These are phyloP conservation scores for Clarireedia monteithiana DNA, from an alignment of 2,329 filamentous ascomycete genomes.

Conservation along the genomic window DNA sequence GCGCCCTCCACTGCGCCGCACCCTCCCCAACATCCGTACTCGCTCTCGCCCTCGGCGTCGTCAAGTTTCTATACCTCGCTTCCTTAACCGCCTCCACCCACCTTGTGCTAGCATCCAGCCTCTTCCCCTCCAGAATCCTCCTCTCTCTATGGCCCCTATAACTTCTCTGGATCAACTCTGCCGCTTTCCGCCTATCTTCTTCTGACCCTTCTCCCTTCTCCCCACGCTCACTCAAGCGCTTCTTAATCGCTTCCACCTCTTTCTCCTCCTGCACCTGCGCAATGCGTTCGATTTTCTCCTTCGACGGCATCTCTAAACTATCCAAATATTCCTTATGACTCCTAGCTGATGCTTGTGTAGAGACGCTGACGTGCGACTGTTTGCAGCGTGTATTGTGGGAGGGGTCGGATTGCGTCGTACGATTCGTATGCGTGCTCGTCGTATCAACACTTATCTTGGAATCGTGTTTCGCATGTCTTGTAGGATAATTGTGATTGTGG, in stretches of 20 bases:
- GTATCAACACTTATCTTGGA: conserved; percentile 3
- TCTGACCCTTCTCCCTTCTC: conserved; percentile 27
- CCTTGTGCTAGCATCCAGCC: conserved; percentile 36
- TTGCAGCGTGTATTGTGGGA: no score
- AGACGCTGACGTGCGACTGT: neutral
- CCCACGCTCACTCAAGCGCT: conserved; percentile 25
- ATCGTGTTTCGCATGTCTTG: neutral
- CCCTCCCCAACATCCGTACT: conserved; percentile 13
- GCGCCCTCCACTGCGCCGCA: conserved; percentile 15
- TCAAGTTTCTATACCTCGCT: conserved; percentile 47
- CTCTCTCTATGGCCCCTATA: conserved; percentile 72
- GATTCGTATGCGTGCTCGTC: neutral
- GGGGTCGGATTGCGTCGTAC: neutral
- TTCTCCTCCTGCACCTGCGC: conserved; percentile 38
- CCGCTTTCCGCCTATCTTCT: conserved; percentile 40
- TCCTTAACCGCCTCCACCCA: conserved; percentile 42
- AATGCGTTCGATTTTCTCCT: conserved; percentile 40
- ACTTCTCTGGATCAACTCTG: conserved; percentile 56
- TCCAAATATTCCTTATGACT: conserved; percentile 28
- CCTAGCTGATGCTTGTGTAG: conserved; percentile 11
- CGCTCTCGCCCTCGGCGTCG: conserved; percentile 34
- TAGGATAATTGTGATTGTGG: neutral
- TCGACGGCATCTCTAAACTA: conserved; percentile 20
- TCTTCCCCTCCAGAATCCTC: conserved; percentile 61
- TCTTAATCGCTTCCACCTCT: conserved; percentile 22